Evolutionary conservation across 176 grass and related monocot genomes (phyloP).

Genomic region (Pharus latifolius): DNA sequence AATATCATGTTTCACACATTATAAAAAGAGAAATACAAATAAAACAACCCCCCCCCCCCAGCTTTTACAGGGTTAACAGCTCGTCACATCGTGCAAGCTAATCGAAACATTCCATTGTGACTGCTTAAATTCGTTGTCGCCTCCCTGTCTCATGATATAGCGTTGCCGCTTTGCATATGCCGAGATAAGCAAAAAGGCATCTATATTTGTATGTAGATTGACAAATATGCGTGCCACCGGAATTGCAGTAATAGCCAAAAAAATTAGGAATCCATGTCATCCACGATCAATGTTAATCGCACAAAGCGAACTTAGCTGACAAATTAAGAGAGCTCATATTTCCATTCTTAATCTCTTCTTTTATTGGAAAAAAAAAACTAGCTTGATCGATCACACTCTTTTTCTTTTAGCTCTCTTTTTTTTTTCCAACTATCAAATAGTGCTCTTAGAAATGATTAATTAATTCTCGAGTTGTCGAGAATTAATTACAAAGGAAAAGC

Average conservation of each 20-base stretch:
- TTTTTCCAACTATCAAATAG: neutral
- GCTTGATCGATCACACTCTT: constrained; percentile 1
- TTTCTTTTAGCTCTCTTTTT: constrained; percentile 11
- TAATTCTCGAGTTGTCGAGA: constrained; percentile 8
- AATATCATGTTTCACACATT: too few species aligned
- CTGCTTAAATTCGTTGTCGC: constrained; percentile 32
- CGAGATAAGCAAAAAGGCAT: constrained; percentile 9
- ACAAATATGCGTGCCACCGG: neutral
- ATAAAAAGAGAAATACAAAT: too few species aligned
- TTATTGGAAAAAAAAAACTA: constrained; percentile 15
- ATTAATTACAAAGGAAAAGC: neutral
- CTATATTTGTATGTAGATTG: constrained; percentile 7
- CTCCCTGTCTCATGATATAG: neutral
- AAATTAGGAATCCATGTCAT: constrained; percentile 24
- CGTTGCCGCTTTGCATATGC: constrained; percentile 27
- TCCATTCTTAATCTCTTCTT: constrained; percentile 17
- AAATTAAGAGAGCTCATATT: constrained; percentile 29
- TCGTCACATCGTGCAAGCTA: neutral
- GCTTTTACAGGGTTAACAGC: too few species aligned
- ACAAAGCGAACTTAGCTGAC: neutral
- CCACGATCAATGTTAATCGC: constrained; percentile 3
- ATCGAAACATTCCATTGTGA: constrained; percentile 28
- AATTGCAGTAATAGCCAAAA: constrained; percentile 23
- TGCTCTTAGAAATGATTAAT: constrained; percentile 29
- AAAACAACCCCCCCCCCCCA: too few species aligned